A percentile compares a stretch with the other conserved stretches of the same genome.
phyloP scores from a whole-genome alignment of 805 yeast genomes.

The Isabelozyma rhagii region DNA sequence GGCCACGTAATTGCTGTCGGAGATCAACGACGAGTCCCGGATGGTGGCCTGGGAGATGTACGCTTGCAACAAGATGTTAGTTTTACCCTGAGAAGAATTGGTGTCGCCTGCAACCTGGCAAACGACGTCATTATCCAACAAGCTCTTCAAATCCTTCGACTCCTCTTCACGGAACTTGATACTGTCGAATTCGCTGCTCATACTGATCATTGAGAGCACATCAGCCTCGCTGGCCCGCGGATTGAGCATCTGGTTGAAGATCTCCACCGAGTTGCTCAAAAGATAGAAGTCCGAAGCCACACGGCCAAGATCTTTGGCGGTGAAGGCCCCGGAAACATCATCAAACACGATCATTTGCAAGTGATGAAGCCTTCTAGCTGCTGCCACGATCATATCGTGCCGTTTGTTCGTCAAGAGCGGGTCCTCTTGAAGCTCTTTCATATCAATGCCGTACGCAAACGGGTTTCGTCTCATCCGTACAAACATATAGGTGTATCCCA shows the following conservation, averaged over 20 bases:
- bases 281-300: conserved; percentile 92
- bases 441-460: conserved; percentile 83
- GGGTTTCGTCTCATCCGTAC: conserved; percentile 96
- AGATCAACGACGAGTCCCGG: conserved; percentile 74
- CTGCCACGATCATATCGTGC: conserved; percentile 68
- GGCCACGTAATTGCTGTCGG: conserved; percentile 91
- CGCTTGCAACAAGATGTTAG: conserved; percentile 83
- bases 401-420: conserved; percentile 74
- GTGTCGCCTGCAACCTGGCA: conserved; percentile 81
- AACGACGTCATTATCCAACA: conserved; percentile 55
- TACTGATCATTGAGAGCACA: conserved; percentile 79
- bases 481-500: conserved; percentile 93
- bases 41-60: conserved; percentile 74
- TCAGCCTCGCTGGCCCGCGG: conserved; percentile 92
- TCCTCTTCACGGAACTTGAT: conserved; percentile 90
- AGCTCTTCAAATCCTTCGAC: conserved; percentile 59
- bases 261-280: conserved; percentile 79
- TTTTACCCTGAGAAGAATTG: conserved; percentile 79
- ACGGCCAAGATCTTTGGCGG: conserved; percentile 87
- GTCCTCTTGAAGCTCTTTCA: conserved; percentile 82
- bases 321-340: conserved; percentile 73
- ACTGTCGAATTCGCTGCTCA: conserved; percentile 92
- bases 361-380: conserved; percentile 80
- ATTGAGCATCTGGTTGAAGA: conserved; percentile 79
- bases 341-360: conserved; percentile 94